Evolutionary conservation across 192 early-diverging fungal species (phyloP).

Genomic region (Backusella tarrabulga): DNA sequence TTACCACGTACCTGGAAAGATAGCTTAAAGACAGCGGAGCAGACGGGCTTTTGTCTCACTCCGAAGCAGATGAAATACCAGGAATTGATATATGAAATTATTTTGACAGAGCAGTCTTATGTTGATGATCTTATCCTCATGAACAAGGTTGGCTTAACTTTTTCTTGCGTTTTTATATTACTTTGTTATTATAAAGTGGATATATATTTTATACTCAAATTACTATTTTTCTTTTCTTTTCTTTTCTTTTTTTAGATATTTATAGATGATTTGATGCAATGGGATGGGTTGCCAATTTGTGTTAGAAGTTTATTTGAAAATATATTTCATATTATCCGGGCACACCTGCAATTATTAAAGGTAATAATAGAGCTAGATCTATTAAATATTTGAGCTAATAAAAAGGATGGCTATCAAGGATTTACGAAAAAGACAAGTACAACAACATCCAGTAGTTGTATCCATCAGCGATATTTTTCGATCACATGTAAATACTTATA

Average conservation of each 20-base stretch:
- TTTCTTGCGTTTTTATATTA: no score
- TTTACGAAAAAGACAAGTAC: background rate
- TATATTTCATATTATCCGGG: background rate
- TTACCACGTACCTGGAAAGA: slow-evolving; percentile 16
- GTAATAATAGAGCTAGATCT: background rate
- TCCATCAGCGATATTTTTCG: slow-evolving; percentile 3
- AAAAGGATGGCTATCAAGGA: background rate
- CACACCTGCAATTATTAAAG: background rate
- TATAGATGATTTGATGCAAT: background rate
- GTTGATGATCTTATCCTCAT: slow-evolving; percentile 10
- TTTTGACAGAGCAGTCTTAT: slow-evolving; percentile 10
- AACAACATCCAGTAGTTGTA: background rate
- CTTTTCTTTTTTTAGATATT: background rate
- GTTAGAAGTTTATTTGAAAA: slow-evolving; percentile 3
- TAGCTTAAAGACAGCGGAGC: background rate
- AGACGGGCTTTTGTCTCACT: background rate
- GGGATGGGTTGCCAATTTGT: background rate
- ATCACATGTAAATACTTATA: background rate
- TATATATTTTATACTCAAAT: background rate
- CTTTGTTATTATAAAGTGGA: background rate
- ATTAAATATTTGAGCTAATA: background rate
- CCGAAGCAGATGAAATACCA: slow-evolving; percentile 11
- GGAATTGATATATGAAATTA: slow-evolving; percentile 6
- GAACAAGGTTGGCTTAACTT: background rate
- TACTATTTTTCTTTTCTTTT: background rate